Evolutionary conservation across 192 early-diverging fungal genomes (phyloP).

Genomic region (Rhizophagus prolifer): DNA sequence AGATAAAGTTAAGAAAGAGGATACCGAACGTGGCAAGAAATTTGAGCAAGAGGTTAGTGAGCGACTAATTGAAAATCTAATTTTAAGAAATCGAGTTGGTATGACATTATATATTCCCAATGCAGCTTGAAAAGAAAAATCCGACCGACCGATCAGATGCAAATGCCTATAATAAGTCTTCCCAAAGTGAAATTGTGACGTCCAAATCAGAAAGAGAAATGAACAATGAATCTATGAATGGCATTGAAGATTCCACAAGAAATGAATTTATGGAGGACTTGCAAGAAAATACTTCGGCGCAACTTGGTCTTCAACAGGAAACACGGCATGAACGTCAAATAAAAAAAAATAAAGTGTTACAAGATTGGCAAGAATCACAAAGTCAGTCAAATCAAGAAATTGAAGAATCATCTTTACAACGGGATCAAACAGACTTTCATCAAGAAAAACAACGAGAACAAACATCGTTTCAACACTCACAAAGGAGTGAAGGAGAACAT

Average conservation of each 20-base stretch:
- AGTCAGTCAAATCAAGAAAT: not conserved
- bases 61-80: not conserved
- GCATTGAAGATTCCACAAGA: not conserved
- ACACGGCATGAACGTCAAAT: not conserved
- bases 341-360: not conserved
- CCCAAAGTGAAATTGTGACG: not conserved
- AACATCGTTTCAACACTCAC: not conserved
- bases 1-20: conserved; percentile 27
- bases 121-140: conserved; percentile 24
- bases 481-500: not conserved
- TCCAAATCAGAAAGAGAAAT: not conserved
- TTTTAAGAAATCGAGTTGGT: not conserved
- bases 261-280: conserved; percentile 1
- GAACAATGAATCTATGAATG: conserved; percentile 2
- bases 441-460: conserved; percentile 5
- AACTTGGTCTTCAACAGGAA: not conserved
- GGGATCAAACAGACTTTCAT: not conserved
- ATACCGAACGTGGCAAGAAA: conserved; percentile 11
- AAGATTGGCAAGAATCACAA: conserved; percentile 3
- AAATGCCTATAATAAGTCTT: not conserved
- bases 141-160: not conserved
- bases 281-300: not conserved
- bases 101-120: conserved; percentile 3
- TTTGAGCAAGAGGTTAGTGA: conserved; percentile 18
- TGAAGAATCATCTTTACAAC: not conserved